These are phyloP conservation scores for Trichosporon asahii DNA, from an alignment of 1,284 basidiomycete genomes.

Conservation along the genomic window DNA sequence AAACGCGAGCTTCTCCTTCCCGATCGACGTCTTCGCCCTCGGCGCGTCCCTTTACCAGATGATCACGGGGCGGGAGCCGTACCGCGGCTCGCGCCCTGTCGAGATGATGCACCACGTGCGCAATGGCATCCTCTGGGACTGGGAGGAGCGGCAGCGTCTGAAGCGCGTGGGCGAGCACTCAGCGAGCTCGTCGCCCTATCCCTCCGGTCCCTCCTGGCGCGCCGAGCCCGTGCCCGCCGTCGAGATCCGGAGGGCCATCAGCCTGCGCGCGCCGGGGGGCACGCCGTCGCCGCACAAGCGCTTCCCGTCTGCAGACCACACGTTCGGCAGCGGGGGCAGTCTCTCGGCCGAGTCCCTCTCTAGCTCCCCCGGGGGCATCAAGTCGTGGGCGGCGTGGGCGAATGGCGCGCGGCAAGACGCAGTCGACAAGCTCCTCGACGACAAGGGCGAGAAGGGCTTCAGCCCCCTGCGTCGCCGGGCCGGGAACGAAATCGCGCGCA, in stretches of 20 bases:
- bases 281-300: slow-evolving; percentile 26
- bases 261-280: not conserved
- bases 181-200: not conserved
- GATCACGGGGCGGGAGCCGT: slow-evolving; percentile 54
- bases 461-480: not conserved
- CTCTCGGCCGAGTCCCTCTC: not conserved
- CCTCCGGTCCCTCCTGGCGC: not conserved
- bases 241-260: not conserved
- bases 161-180: slow-evolving; percentile 18
- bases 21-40: slow-evolving; percentile 55
- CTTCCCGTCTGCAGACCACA: slow-evolving; percentile 7
- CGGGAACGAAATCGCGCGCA: slow-evolving; percentile 1
- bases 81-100: slow-evolving; percentile 47
- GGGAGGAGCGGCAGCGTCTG: slow-evolving; percentile 44
- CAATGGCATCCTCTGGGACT: slow-evolving; percentile 53
- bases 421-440: slow-evolving; percentile 12
- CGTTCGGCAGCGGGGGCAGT: slow-evolving; percentile 10
- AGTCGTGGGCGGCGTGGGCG: slow-evolving; percentile 40
- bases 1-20: slow-evolving; percentile 51
- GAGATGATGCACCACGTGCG: slow-evolving; percentile 54
- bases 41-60: slow-evolving; percentile 55
- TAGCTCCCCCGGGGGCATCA: slow-evolving; percentile 31
- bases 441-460: not conserved
- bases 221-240: not conserved
- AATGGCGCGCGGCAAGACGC: slow-evolving; percentile 17